Evolutionary conservation across 108 stramenopile species (phyloP), one percentile per base, ranked within the genome.

Genomic region (Licmophora abbreviata): DNA sequence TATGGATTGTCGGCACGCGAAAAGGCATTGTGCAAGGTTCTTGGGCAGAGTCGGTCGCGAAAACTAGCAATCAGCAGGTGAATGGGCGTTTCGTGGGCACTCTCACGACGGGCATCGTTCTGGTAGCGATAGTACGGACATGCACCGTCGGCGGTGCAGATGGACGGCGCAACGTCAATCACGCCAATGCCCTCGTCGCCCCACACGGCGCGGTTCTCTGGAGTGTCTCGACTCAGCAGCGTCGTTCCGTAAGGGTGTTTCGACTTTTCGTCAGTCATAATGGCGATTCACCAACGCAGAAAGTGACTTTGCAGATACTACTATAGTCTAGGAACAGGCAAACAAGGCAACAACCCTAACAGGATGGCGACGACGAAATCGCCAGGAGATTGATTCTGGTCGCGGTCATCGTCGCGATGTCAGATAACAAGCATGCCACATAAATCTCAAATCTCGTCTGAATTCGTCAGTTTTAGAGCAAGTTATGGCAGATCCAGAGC

Each of bases 1-100:
- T 59, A 4, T 11, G 88, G 83, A 48, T 77, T 63, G 21, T 52
- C 45, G 1, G 83, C 71, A 35, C 64, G 59, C 40, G 55, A 50
- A 54, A 85, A 89, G 17, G 69, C 48, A 54, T 81, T 76, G 53
- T 79, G 52, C 9, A 89, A 41, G 14, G 88, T 89, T 33, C 71
- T 50, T 4, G 84, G 67, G 67, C 88, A 90, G 12, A 90, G 55
- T 11, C 48, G 64, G 59, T 90, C 88, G 17, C 88, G 57, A 55
- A 54, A 70, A 23, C 62, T 51, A 14, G 69, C 69, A 48, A 70
- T 64, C 32, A 63, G 15, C 17, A 70, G 20, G 44, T 70, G 69
- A 27, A 70, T 59, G 12, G 26, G 37, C 1, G n/a, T 18, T 1
- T 36, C n/a, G 22, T 38, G 28, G 30, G 56, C 44, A 28, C 40